phyloP scores from a whole-genome alignment of 108 stramenopile genomes.

The Asterionellopsis glacialis region DNA sequence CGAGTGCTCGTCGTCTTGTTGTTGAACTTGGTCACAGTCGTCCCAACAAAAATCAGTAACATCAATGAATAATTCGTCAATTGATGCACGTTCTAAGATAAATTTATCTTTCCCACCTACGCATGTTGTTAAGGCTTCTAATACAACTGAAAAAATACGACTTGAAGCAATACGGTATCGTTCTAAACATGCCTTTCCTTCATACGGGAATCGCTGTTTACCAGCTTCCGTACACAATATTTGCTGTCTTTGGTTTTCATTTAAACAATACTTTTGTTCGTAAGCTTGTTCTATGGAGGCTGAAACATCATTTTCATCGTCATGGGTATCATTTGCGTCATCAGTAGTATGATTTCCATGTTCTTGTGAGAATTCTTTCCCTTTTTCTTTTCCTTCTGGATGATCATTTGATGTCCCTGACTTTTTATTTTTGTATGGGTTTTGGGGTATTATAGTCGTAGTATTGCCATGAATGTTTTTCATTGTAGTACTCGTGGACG shows the following conservation, averaged over 20 bases:
- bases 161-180: slow-evolving; percentile 75
- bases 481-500: not conserved
- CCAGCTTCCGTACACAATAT: slow-evolving; percentile 46
- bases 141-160: slow-evolving; percentile 64
- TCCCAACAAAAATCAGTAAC: slow-evolving; percentile 57
- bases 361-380: too few relatives aligned
- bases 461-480: not conserved
- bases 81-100: slow-evolving; percentile 73
- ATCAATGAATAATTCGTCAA: slow-evolving; percentile 86
- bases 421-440: not conserved
- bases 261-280: slow-evolving; percentile 46
- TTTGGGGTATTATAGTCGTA: not conserved
- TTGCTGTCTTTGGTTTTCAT: slow-evolving; percentile 33
- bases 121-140: slow-evolving; percentile 27
- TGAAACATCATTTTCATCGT: slow-evolving; percentile 6
- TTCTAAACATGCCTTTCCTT: slow-evolving; percentile 85
- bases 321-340: not conserved
- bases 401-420: not conserved
- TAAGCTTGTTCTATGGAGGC: slow-evolving; percentile 25
- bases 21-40: not conserved
- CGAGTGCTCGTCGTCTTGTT: not conserved
- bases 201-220: slow-evolving; percentile 41
- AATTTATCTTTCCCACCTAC: slow-evolving; percentile 35
- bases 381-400: too few relatives aligned
- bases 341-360: not conserved